A percentile compares a stretch with the other conserved stretches of the same genome.
These are phyloP conservation scores for Raffaelea albimanens DNA, from an alignment of 2,329 filamentous ascomycete species.

Conservation along the genomic window DNA sequence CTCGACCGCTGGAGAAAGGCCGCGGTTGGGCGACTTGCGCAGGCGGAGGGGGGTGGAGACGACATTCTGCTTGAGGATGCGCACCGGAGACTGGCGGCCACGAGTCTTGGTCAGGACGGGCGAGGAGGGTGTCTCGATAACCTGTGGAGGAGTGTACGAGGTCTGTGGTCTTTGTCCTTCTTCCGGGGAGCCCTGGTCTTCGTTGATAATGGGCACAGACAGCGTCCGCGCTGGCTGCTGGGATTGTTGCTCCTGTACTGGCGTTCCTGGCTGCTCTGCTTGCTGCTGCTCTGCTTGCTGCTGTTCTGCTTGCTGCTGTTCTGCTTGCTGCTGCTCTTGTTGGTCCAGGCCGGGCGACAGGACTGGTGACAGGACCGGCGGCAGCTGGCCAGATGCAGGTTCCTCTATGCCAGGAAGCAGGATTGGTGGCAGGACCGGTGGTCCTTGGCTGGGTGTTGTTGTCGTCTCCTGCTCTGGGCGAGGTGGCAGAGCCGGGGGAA, in stretches of 20 bases:
- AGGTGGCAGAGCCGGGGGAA: neutral
- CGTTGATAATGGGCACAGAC: neutral
- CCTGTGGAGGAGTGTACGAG: conserved; percentile 1
- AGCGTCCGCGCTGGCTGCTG: neutral
- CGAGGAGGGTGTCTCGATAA: conserved; percentile 2
- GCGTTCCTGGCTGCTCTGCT: too few relatives aligned
- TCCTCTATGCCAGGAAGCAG: too few relatives aligned
- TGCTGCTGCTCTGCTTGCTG: too few relatives aligned
- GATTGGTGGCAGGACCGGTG: too few relatives aligned
- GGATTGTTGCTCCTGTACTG: neutral
- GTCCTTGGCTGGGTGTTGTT: too few relatives aligned
- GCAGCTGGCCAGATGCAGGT: neutral
- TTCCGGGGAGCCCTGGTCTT: neutral
- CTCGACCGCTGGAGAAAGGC: conserved; percentile 25
- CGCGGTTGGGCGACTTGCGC: conserved; percentile 13
- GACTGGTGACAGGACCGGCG: neutral
- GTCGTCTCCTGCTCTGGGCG: too few relatives aligned
- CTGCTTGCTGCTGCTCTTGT: neutral
- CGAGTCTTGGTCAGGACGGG: conserved; percentile 9
- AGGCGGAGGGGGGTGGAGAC: conserved; percentile 12
- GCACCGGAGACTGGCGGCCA: conserved; percentile 1
- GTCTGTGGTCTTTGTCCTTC: neutral
- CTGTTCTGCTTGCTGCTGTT: too few relatives aligned
- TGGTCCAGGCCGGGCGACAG: neutral
- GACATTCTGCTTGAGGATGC: conserved; percentile 3